Conservation (phyloP, 2,329 filamentous ascomycete species). For the Tothia fuscella region DNA sequence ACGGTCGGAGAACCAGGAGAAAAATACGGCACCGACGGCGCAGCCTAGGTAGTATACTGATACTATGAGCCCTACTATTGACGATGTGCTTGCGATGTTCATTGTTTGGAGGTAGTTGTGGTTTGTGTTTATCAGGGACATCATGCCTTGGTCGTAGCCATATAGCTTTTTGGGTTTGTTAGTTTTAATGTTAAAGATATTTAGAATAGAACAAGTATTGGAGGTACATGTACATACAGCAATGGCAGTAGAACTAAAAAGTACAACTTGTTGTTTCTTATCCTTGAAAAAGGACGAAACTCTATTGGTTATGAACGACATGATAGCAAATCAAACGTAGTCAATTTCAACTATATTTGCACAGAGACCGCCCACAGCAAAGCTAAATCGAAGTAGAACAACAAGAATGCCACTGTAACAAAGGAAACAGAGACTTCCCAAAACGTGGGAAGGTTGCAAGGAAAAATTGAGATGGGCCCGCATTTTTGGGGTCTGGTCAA, state of each 20-base stretch:
- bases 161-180: not conserved
- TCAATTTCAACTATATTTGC: no score
- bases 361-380: no score
- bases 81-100: constrained; percentile 38
- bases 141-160: constrained; percentile 32
- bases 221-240: constrained; percentile 37
- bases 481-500: no score
- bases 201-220: constrained; percentile 18
- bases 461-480: no score
- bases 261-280: constrained; percentile 37
- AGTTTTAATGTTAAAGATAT: no score
- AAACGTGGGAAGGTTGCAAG: no score
- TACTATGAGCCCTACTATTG: constrained; percentile 47
- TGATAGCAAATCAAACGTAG: no score
- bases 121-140: constrained; percentile 44
- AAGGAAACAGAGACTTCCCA: no score
- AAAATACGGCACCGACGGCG: constrained; percentile 43
- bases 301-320: no score
- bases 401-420: no score
- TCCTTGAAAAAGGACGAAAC: constrained; percentile 11
- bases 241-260: constrained; percentile 42
- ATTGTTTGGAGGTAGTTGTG: constrained; percentile 45
- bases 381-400: no score
- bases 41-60: constrained; percentile 53
- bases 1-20: constrained; percentile 42